Conservation (phyloP, 1,284 basidiomycete genomes). For the Sanghuangporus weigelae region DNA sequence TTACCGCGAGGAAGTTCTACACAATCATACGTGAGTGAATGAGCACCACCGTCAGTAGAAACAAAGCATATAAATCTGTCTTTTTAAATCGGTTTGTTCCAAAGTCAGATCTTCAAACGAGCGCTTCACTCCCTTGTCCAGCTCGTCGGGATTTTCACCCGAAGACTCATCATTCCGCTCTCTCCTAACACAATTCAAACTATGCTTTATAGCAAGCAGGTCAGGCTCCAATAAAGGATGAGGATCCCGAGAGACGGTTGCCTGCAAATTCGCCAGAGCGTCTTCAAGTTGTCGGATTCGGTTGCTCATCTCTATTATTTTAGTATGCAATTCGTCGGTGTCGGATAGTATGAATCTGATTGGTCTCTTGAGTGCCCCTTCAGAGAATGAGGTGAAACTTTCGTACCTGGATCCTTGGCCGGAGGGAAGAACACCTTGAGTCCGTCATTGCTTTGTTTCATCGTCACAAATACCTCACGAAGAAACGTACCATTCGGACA, state of each 20-base stretch:
- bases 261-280: constrained; percentile 16
- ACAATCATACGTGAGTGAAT: too few species aligned
- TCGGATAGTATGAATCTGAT: constrained; percentile 3
- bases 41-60: too few species aligned
- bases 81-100: too few species aligned
- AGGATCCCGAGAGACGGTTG: constrained; percentile 5
- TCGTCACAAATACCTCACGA: not conserved
- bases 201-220: constrained; percentile 8
- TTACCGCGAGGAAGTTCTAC: too few species aligned
- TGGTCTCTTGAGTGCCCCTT: not conserved
- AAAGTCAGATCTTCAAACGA: not conserved
- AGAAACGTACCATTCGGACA: constrained; percentile 5
- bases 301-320: constrained; percentile 17
- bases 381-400: not conserved
- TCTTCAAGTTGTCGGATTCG: constrained; percentile 20
- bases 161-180: too few species aligned
- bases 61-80: too few species aligned
- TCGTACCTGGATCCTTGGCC: constrained; percentile 1
- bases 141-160: not conserved
- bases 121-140: not conserved
- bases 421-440: not conserved
- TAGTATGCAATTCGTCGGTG: constrained; percentile 14
- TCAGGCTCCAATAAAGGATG: constrained; percentile 18
- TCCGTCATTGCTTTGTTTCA: not conserved
- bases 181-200: not conserved